Percentiles rank a stretch among this genome's conserved stretches.
These are phyloP conservation scores for Beauveria caledonica DNA, from an alignment of 2,329 filamentous ascomycete species.

Conservation along the genomic window DNA sequence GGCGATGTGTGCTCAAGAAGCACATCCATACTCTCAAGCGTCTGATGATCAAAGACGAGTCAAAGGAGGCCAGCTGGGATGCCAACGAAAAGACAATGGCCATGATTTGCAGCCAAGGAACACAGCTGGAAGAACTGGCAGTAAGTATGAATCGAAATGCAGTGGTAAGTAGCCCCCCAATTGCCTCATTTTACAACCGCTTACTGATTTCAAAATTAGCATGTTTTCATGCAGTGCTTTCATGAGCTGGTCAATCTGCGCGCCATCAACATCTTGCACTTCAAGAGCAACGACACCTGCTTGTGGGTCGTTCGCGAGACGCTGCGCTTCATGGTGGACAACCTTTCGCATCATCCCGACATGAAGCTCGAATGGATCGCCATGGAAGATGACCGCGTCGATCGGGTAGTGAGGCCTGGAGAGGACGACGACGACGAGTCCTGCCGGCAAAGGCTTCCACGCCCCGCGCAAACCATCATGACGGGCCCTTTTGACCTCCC, in stretches of 20 bases:
- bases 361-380: slow-evolving; percentile 52
- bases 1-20: slow-evolving; percentile 46
- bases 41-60: slow-evolving; percentile 53
- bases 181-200: not conserved
- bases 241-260: slow-evolving; percentile 38
- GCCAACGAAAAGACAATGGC: slow-evolving; percentile 45
- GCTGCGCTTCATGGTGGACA: slow-evolving; percentile 51
- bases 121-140: slow-evolving; percentile 45
- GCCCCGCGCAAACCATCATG: slow-evolving; percentile 16
- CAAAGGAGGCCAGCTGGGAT: slow-evolving; percentile 44
- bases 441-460: slow-evolving; percentile 17
- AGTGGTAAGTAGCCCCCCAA: slow-evolving; percentile 38
- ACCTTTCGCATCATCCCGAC: slow-evolving; percentile 44
- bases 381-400: slow-evolving; percentile 42
- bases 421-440: slow-evolving; percentile 20
- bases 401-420: slow-evolving; percentile 38
- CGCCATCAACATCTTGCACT: slow-evolving; percentile 46
- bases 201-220: slow-evolving; percentile 30
- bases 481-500: not conserved
- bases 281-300: slow-evolving; percentile 49
- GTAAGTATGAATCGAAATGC: slow-evolving; percentile 44
- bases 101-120: slow-evolving; percentile 44
- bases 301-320: slow-evolving; percentile 49
- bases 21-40: slow-evolving; percentile 46
- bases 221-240: slow-evolving; percentile 48